Conservation (phyloP, 2,329 filamentous ascomycete genomes). For the Ambrosiella beaveri region DNA sequence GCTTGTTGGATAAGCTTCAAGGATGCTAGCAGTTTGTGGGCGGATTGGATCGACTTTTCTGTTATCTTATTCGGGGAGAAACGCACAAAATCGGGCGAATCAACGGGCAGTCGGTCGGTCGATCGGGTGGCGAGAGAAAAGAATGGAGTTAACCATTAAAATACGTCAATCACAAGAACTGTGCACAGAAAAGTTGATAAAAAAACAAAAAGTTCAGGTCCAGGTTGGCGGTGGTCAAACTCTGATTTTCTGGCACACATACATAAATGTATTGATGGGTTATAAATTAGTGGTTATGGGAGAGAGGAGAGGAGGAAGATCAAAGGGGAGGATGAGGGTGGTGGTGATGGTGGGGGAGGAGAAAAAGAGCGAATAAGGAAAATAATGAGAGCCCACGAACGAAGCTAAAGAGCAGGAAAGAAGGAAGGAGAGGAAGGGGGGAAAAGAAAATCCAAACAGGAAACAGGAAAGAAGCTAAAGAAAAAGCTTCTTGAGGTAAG, state of each 20-base stretch:
- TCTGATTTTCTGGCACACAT: too few relatives aligned
- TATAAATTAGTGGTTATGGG: too few relatives aligned
- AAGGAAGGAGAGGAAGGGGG: background rate
- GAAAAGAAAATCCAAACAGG: conserved; percentile 5
- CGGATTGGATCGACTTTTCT: background rate
- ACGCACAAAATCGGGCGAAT: background rate
- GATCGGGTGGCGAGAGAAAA: background rate
- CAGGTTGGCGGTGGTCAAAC: too few relatives aligned
- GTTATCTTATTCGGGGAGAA: background rate
- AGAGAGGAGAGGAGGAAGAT: too few relatives aligned
- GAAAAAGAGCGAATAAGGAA: background rate
- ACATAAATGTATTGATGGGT: too few relatives aligned
- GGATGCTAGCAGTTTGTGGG: background rate
- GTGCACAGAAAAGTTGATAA: too few relatives aligned
- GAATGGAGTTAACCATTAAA: too few relatives aligned
- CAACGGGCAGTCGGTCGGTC: background rate
- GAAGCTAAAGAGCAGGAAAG: background rate
- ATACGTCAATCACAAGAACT: too few relatives aligned
- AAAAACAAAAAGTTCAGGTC: too few relatives aligned
- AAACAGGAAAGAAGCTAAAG: background rate
- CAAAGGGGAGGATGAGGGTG: background rate
- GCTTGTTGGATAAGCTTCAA: background rate
- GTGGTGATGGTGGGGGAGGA: background rate
- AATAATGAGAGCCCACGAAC: background rate
- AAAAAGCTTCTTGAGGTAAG: background rate